Conservation (phyloP, 257 asterid species). For the Osmanthus fragrans region DNA sequence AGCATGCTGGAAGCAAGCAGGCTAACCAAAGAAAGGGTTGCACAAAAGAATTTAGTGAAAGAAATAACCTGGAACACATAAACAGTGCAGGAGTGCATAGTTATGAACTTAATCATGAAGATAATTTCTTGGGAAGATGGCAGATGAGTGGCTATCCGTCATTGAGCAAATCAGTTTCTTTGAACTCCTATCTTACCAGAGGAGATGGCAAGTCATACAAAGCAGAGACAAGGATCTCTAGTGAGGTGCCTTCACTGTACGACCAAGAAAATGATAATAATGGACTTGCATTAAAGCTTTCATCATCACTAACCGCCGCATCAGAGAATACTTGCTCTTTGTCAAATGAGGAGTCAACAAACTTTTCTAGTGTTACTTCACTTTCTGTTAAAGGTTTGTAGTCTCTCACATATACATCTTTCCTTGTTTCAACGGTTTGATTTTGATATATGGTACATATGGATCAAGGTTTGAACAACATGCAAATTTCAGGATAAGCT, state of each 20-base stretch:
- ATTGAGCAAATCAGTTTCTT: slow-evolving; percentile 38
- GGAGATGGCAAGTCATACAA: slow-evolving; percentile 34
- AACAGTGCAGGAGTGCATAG: slow-evolving; percentile 21
- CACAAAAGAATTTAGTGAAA: slow-evolving; percentile 26
- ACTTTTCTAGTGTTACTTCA: slow-evolving; percentile 54
- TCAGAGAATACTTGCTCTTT: slow-evolving; percentile 58
- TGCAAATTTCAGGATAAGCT: no score
- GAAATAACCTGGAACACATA: slow-evolving; percentile 16
- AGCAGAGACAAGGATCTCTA: slow-evolving; percentile 31
- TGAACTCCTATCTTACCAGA: slow-evolving; percentile 29
- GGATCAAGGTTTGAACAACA: no score
- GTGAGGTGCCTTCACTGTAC: slow-evolving; percentile 32
- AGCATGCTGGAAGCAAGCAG: slow-evolving; percentile 37
- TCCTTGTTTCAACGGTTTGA: neutral
- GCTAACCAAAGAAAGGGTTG: slow-evolving; percentile 33
- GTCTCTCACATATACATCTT: neutral
- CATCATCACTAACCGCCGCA: slow-evolving; percentile 47
- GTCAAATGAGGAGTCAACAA: slow-evolving; percentile 66
- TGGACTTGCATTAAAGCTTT: slow-evolving; percentile 52
- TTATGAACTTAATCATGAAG: slow-evolving; percentile 27
- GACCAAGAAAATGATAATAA: slow-evolving; percentile 45
- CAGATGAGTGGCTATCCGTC: slow-evolving; percentile 35
- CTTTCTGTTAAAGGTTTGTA: slow-evolving; percentile 71
- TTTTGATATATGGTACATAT: no score
- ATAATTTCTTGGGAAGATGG: slow-evolving; percentile 33